A percentile compares a stretch with the other conserved stretches of the same genome.
These are phyloP conservation scores for Fraxinus excelsior DNA, from an alignment of 257 asterid species.

Conservation along the genomic window DNA sequence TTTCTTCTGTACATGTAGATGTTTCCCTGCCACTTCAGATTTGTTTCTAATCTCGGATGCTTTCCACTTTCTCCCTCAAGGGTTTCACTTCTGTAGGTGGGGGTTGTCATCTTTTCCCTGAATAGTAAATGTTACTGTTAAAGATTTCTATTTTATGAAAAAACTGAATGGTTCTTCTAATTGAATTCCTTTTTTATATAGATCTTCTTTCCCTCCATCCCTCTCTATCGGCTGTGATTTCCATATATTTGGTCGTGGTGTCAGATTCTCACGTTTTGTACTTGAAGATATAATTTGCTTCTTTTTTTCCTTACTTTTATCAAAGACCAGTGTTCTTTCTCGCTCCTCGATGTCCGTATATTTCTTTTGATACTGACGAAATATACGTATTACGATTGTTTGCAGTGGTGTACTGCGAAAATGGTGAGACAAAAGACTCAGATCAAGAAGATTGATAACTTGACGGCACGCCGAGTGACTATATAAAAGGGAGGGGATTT, in stretches of 20 bases:
- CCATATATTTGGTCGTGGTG: slow-evolving; percentile 16
- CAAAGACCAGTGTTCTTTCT: not conserved
- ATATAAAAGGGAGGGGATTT: too few relatives aligned
- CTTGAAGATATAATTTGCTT: slow-evolving; percentile 1
- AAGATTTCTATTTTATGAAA: too few relatives aligned
- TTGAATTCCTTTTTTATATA: too few relatives aligned
- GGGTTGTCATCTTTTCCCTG: slow-evolving; percentile 33
- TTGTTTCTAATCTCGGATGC: not conserved
- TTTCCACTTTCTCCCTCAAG: slow-evolving; percentile 37
- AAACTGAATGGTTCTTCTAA: too few relatives aligned
- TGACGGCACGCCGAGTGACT: too few relatives aligned
- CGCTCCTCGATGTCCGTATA: not conserved
- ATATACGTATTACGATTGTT: not conserved
- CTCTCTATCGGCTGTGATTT: not conserved
- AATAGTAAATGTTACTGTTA: not conserved
- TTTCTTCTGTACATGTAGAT: too few relatives aligned
- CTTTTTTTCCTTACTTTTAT: not conserved
- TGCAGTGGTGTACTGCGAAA: not conserved
- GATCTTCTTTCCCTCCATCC: too few relatives aligned
- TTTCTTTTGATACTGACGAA: not conserved
- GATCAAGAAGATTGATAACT: too few relatives aligned
- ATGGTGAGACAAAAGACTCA: slow-evolving; percentile 29
- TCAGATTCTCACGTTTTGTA: slow-evolving; percentile 2
- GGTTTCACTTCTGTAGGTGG: slow-evolving; percentile 41
- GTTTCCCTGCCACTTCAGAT: not conserved